Evolutionary conservation across 495 filamentous ascomycete genomes (phyloP).

Genomic region (Aspergillus wentii): DNA sequence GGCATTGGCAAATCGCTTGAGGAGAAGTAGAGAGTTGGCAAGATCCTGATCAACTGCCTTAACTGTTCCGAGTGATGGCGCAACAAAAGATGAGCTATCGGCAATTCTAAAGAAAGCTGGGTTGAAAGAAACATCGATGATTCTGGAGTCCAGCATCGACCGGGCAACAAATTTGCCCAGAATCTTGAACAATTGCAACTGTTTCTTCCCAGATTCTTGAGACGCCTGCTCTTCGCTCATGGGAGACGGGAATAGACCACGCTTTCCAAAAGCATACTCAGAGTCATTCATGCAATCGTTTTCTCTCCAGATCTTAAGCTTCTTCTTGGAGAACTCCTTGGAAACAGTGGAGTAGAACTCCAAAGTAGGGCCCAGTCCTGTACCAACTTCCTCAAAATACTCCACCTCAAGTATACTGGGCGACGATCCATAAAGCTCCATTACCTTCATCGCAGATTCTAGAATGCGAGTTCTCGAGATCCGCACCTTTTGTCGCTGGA

Average conservation of each 20-base stretch:
- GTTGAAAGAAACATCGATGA: slow-evolving; percentile 97
- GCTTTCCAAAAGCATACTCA: slow-evolving; percentile 82
- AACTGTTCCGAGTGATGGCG: slow-evolving; percentile 86
- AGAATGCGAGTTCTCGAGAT: slow-evolving; percentile 90
- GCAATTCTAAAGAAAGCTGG: slow-evolving; percentile 96
- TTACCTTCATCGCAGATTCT: slow-evolving; percentile 97
- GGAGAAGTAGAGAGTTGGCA: slow-evolving; percentile 76
- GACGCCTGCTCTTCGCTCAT: slow-evolving; percentile 75
- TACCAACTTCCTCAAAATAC: slow-evolving; percentile 98
- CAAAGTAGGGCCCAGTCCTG: slow-evolving; percentile 90
- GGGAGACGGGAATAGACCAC: slow-evolving; percentile 88
- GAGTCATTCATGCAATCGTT: slow-evolving; percentile 69
- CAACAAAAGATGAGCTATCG: slow-evolving; percentile 64
- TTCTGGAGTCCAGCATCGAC: slow-evolving; percentile 96
- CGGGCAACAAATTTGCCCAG: slow-evolving; percentile 97
- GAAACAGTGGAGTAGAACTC: slow-evolving; percentile 99
- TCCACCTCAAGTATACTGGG: slow-evolving; percentile 95
- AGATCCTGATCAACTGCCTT: slow-evolving; percentile 84
- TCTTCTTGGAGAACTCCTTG: slow-evolving; percentile 95
- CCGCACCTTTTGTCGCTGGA: slow-evolving; percentile 95
- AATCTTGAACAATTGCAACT: slow-evolving; percentile 84
- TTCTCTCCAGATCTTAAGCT: slow-evolving; percentile 93
- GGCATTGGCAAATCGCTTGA: slow-evolving; percentile 80
- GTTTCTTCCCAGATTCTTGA: slow-evolving; percentile 72
- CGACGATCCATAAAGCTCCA: slow-evolving; percentile 96